These are phyloP conservation scores for Bolboschoenoplectus hybrid DNA, from an alignment of 202 grass and related monocot species.

Conservation along the genomic window DNA sequence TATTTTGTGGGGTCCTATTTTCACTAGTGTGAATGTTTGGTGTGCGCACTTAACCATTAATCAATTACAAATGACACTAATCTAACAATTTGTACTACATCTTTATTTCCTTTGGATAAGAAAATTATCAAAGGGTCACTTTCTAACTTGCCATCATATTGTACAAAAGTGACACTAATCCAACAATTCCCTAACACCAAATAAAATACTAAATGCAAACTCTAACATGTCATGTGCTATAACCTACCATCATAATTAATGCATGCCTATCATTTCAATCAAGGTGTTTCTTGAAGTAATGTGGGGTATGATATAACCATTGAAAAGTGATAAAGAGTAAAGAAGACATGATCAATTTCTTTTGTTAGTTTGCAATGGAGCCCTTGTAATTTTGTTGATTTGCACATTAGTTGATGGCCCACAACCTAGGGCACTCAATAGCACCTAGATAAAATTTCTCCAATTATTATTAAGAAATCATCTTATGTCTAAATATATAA, in stretches of 20 bases:
- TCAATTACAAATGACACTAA: background rate
- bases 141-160: background rate
- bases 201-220: background rate
- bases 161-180: background rate
- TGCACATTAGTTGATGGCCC: background rate
- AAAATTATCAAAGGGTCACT: background rate
- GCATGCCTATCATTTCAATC: constrained; percentile 15
- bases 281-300: background rate
- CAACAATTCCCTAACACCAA: background rate
- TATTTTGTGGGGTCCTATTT: background rate
- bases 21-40: constrained; percentile 4
- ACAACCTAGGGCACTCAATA: background rate
- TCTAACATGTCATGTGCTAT: background rate
- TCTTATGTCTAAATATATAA: no score
- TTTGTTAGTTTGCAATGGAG: constrained; percentile 12
- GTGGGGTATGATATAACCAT: constrained; percentile 6
- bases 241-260: constrained; percentile 13
- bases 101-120: background rate
- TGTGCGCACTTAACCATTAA: constrained; percentile 19
- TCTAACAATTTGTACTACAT: background rate
- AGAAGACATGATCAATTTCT: background rate
- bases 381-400: background rate
- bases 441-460: background rate
- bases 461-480: no score
- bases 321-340: background rate